phyloP scores from a whole-genome alignment of 345 rosid genomes.

The Moringa oleifera region DNA sequence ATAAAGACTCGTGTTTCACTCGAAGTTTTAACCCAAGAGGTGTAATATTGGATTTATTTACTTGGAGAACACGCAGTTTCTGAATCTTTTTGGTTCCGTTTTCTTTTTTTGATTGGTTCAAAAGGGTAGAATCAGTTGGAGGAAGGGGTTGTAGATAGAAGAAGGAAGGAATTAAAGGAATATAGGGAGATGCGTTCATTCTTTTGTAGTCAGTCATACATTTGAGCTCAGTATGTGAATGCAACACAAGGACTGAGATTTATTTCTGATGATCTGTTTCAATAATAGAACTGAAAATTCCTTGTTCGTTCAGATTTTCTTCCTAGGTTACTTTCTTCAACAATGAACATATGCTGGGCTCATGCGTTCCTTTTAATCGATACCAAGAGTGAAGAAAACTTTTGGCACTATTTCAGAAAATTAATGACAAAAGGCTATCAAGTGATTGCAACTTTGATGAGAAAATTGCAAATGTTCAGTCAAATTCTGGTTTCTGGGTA shows the following conservation, averaged over 20 bases:
- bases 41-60: not conserved
- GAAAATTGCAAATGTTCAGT: too few relatives aligned
- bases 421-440: too few relatives aligned
- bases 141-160: constrained; percentile 29
- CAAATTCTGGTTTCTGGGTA: too few relatives aligned
- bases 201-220: constrained; percentile 54
- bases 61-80: not conserved
- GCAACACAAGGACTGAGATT: constrained; percentile 12
- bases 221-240: constrained; percentile 26
- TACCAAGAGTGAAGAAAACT: too few relatives aligned
- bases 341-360: too few relatives aligned
- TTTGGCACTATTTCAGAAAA: too few relatives aligned
- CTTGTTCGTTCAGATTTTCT: not conserved
- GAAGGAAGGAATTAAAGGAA: too few relatives aligned
- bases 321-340: too few relatives aligned
- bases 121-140: constrained; percentile 18
- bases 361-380: too few relatives aligned
- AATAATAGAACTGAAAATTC: constrained; percentile 14
- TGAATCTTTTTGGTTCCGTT: constrained; percentile 12
- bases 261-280: constrained; percentile 21
- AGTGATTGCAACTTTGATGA: too few relatives aligned
- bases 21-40: constrained; percentile 11
- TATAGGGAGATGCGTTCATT: constrained; percentile 32
- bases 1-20: constrained; percentile 67
- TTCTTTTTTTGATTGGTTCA: constrained; percentile 5